Conservation (phyloP, 352 stramenopile genomes). For the Globisporangium nunn region DNA sequence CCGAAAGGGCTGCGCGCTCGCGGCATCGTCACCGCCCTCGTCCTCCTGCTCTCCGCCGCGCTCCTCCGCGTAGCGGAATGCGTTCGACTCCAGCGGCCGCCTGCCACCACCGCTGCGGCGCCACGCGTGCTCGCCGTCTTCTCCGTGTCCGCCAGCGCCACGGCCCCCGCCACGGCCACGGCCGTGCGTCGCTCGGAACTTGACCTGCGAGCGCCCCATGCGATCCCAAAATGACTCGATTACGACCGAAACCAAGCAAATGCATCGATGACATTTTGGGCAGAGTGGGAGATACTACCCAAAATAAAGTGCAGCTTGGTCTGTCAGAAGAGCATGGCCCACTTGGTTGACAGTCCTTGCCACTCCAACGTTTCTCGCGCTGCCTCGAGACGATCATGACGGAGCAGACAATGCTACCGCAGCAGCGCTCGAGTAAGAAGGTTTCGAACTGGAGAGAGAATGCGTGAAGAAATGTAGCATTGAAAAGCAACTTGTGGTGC, state of each 20-base stretch:
- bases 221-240: not conserved
- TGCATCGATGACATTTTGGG: too few relatives aligned
- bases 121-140: not conserved
- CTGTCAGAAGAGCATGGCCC: too few relatives aligned
- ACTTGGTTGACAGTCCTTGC: too few relatives aligned
- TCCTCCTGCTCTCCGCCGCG: slow-evolving; percentile 15
- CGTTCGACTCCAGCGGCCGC: slow-evolving; percentile 55
- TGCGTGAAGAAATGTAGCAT: not conserved
- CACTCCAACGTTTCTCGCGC: too few relatives aligned
- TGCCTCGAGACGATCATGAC: too few relatives aligned
- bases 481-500: not conserved
- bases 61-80: slow-evolving; percentile 51
- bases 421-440: too few relatives aligned
- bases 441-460: not conserved
- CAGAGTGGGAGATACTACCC: too few relatives aligned
- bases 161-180: slow-evolving; percentile 9
- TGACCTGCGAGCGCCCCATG: slow-evolving; percentile 70
- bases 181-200: slow-evolving; percentile 49
- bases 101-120: slow-evolving; percentile 9
- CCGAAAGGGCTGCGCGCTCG: slow-evolving; percentile 8
- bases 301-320: too few relatives aligned
- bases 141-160: not conserved
- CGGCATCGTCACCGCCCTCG: not conserved
- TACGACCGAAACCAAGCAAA: too few relatives aligned
- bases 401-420: too few relatives aligned